Evolutionary conservation across 1,139 yeast genomes (phyloP).

Genomic region (Pichia sp.): DNA sequence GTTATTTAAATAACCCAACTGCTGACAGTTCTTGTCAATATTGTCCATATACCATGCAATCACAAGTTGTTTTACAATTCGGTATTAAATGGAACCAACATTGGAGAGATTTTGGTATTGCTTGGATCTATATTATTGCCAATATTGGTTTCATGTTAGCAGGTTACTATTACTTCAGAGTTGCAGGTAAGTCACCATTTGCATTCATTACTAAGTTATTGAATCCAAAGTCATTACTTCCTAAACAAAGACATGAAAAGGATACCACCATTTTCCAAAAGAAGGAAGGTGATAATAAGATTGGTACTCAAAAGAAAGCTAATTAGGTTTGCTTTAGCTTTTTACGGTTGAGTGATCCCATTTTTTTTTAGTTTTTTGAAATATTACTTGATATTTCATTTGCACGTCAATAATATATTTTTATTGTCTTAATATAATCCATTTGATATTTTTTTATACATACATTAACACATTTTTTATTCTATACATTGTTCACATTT

Average conservation of each 20-base stretch:
- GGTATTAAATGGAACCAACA: constrained; percentile 41
- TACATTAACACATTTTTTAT: too few relatives aligned
- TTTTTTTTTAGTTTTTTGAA: background rate
- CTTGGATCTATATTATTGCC: constrained; percentile 49
- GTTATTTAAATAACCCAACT: constrained; percentile 47
- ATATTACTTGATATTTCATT: too few relatives aligned
- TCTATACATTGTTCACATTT: too few relatives aligned
- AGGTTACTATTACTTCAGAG: constrained; percentile 17
- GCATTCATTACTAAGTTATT: constrained; percentile 4
- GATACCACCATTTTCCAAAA: constrained; percentile 33
- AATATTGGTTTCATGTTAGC: constrained; percentile 30
- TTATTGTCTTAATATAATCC: too few relatives aligned
- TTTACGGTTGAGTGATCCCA: background rate
- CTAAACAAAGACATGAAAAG: constrained; percentile 33
- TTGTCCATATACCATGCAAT: constrained; percentile 50
- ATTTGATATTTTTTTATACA: too few relatives aligned
- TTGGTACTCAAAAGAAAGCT: constrained; percentile 20
- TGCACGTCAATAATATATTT: too few relatives aligned
- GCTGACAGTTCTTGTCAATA: constrained; percentile 50
- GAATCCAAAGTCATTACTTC: constrained; percentile 10
- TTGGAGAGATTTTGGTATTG: constrained; percentile 65
- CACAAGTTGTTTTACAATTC: constrained; percentile 43
- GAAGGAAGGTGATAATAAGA: constrained; percentile 31
- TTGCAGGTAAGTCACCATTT: constrained; percentile 8
- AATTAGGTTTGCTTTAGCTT: background rate